Evolutionary conservation across 345 rosid genomes (phyloP).

Genomic region (Chamaenerion angustifolium): DNA sequence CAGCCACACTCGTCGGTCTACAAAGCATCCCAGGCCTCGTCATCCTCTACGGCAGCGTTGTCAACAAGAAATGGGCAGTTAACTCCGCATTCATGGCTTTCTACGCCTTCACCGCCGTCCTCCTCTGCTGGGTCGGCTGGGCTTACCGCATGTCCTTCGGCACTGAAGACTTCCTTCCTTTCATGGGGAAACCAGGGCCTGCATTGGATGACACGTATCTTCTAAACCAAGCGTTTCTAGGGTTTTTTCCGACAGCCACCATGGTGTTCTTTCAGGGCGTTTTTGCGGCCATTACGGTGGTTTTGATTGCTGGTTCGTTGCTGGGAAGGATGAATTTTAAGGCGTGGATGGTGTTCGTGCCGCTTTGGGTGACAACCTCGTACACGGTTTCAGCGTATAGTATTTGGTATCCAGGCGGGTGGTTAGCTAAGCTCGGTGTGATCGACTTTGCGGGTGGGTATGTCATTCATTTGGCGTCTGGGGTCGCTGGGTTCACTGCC

Average conservation of each 20-base stretch:
- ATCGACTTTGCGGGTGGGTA: slow-evolving; percentile 39
- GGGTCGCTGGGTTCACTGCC: slow-evolving; percentile 41
- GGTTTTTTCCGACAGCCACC: slow-evolving; percentile 26
- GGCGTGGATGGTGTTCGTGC: slow-evolving; percentile 41
- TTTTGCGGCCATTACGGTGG: slow-evolving; percentile 30
- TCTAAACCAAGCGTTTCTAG: slow-evolving; percentile 17
- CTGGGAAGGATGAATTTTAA: slow-evolving; percentile 43
- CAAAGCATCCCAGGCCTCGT: slow-evolving; percentile 37
- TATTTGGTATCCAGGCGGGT: slow-evolving; percentile 35
- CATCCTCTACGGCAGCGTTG: slow-evolving; percentile 35
- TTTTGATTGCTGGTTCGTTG: slow-evolving; percentile 27
- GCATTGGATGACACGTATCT: slow-evolving; percentile 30
- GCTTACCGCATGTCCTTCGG: slow-evolving; percentile 38
- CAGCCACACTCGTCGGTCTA: slow-evolving; percentile 36
- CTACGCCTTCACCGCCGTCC: slow-evolving; percentile 29
- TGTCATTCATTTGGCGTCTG: slow-evolving; percentile 39
- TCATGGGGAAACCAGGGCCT: slow-evolving; percentile 22
- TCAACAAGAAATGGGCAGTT: slow-evolving; percentile 33
- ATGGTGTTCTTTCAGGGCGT: slow-evolving; percentile 38
- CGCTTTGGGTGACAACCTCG: slow-evolving; percentile 32
- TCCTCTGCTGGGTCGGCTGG: slow-evolving; percentile 46
- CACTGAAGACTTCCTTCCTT: slow-evolving; percentile 16
- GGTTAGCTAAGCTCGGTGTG: slow-evolving; percentile 36
- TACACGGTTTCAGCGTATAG: slow-evolving; percentile 26
- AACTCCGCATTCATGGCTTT: slow-evolving; percentile 50